These are phyloP conservation scores for Ceratocystis alfenasii DNA, from an alignment of 2,329 filamentous ascomycete species.

Conservation along the genomic window DNA sequence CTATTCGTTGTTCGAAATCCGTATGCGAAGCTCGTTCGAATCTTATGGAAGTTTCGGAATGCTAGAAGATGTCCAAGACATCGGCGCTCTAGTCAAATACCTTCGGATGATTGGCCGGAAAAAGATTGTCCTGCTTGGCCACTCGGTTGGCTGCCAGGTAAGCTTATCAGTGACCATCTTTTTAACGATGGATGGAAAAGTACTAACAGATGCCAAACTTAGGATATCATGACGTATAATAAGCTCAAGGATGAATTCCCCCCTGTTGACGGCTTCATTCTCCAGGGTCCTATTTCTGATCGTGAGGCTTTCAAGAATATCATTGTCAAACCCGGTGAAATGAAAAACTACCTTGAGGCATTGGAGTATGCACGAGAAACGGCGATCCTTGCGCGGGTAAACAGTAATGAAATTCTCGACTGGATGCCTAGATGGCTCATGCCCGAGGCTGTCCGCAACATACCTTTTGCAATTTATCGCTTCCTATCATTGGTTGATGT, in stretches of 20 bases:
- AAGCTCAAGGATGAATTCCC: constrained; percentile 34
- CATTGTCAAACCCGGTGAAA: constrained; percentile 28
- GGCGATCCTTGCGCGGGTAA: constrained; percentile 33
- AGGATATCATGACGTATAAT: constrained; percentile 48
- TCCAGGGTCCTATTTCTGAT: constrained; percentile 73
- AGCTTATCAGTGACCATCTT: not conserved
- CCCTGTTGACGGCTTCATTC: constrained; percentile 60
- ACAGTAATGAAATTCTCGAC: constrained; percentile 39
- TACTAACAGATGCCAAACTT: not conserved
- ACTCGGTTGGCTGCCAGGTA: constrained; percentile 48
- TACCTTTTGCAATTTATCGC: constrained; percentile 42
- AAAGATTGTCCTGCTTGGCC: constrained; percentile 45
- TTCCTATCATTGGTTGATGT: constrained; percentile 39
- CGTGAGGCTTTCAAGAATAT: constrained; percentile 47
- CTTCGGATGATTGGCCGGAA: constrained; percentile 38
- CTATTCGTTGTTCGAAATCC: constrained; percentile 46
- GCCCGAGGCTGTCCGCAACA: constrained; percentile 30
- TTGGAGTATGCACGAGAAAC: constrained; percentile 41
- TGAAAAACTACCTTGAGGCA: constrained; percentile 35
- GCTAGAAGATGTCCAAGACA: constrained; percentile 42
- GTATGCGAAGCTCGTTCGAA: constrained; percentile 42
- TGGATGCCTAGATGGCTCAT: constrained; percentile 40
- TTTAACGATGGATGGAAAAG: not conserved
- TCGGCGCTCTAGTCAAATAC: constrained; percentile 42
- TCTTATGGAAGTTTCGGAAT: constrained; percentile 42